Evolutionary conservation across 148 eudicot species (phyloP).

Genomic region (Chenopodium album): DNA sequence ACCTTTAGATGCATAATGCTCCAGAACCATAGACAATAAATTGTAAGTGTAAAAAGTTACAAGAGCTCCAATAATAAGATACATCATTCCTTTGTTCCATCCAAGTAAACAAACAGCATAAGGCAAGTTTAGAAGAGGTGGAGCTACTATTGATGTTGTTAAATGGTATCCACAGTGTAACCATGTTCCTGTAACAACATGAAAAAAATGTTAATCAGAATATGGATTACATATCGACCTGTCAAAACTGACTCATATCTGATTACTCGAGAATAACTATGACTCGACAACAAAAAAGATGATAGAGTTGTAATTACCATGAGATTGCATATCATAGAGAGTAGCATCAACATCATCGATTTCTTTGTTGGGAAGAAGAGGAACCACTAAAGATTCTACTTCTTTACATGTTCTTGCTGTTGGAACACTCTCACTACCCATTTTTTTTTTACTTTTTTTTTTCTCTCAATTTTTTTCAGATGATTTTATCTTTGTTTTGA

Average conservation of each 20-base stretch:
- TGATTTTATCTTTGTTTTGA: background rate
- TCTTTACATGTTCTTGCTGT: background rate
- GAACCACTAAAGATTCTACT: background rate
- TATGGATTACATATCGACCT: no score
- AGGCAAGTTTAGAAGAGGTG: slow-evolving; percentile 7
- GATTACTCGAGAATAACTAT: no score
- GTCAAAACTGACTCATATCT: no score
- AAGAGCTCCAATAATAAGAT: slow-evolving; percentile 8
- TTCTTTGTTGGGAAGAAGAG: background rate
- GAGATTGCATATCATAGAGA: slow-evolving; percentile 2
- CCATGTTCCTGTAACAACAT: slow-evolving; percentile 9
- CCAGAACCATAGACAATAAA: background rate
- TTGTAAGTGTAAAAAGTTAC: slow-evolving; percentile 14
- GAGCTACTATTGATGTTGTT: slow-evolving; percentile 12
- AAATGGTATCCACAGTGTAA: slow-evolving; percentile 14
- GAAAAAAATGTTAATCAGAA: no score
- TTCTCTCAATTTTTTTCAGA: background rate
- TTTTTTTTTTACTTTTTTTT: background rate
- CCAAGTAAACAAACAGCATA: slow-evolving; percentile 9
- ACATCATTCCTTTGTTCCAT: slow-evolving; percentile 6
- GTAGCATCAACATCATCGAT: background rate
- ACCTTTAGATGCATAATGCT: slow-evolving; percentile 15
- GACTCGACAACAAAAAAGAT: no score
- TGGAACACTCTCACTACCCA: background rate
- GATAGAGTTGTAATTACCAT: slow-evolving; percentile 1